phyloP scores from a whole-genome alignment of 805 yeast genomes.

The Schwanniomyces vanrijiae region DNA sequence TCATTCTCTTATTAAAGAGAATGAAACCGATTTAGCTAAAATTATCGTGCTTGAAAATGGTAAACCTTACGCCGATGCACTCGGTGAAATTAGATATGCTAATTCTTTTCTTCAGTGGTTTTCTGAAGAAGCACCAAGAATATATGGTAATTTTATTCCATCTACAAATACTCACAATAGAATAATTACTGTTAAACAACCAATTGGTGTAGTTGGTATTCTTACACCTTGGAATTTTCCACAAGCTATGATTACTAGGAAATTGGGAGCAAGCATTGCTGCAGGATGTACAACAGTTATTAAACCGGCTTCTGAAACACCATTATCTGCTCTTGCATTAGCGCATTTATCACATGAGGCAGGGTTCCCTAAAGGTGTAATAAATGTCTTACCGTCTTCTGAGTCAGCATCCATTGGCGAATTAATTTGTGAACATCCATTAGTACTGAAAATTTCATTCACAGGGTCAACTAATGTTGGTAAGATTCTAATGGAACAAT shows the following conservation, averaged over 20 bases:
- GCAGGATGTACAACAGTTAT: constrained; percentile 78
- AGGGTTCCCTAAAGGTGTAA: constrained; percentile 69
- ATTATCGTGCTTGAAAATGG: constrained; percentile 73
- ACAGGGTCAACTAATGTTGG: constrained; percentile 69
- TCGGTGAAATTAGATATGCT: constrained; percentile 65
- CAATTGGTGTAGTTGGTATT: constrained; percentile 80
- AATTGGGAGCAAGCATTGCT: constrained; percentile 74
- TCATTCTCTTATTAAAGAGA: constrained; percentile 53
- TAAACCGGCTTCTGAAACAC: constrained; percentile 79
- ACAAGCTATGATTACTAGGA: constrained; percentile 72
- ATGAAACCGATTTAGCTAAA: constrained; percentile 64
- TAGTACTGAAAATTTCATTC: constrained; percentile 56
- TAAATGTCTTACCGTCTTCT: constrained; percentile 60
- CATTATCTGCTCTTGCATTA: constrained; percentile 68
- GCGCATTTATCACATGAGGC: constrained; percentile 62
- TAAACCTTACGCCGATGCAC: constrained; percentile 68
- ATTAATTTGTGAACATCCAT: constrained; percentile 44
- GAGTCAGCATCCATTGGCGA: constrained; percentile 51
- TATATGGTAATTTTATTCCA: constrained; percentile 65
- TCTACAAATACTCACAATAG: constrained; percentile 49
- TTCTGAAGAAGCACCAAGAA: constrained; percentile 76
- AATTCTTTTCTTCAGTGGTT: constrained; percentile 89
- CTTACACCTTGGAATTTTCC: constrained; percentile 89
- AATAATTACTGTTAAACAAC: constrained; percentile 63
- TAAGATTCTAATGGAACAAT: constrained; percentile 56